Conservation (phyloP, 1,139 yeast species). For the Hemisphaericaspora xylanilytica region DNA sequence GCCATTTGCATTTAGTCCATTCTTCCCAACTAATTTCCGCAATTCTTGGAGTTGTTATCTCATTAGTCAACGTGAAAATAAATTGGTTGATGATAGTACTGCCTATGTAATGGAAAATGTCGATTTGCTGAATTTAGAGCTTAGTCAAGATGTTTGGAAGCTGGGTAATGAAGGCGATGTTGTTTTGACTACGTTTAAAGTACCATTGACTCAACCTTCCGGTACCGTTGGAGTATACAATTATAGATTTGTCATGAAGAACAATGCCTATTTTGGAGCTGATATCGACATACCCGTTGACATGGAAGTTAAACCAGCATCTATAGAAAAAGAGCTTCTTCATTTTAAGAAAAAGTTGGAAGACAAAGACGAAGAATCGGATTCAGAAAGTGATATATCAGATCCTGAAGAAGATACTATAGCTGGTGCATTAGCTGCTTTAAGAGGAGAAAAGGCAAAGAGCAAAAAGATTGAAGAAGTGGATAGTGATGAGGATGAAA, state of each 20-base stretch:
- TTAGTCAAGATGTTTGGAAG: conserved; percentile 48
- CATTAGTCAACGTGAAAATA: conserved; percentile 71
- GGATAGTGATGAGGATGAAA: conserved; percentile 34
- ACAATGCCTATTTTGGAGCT: conserved; percentile 66
- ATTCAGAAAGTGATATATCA: conserved; percentile 54
- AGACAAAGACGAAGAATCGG: conserved; percentile 17
- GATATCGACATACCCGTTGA: conserved; percentile 68
- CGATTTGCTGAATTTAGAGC: conserved; percentile 54
- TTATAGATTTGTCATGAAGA: conserved; percentile 64
- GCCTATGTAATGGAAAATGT: conserved; percentile 56
- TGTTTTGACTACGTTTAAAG: conserved; percentile 65
- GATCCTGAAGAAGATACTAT: conserved; percentile 64
- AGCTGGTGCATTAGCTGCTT: conserved; percentile 63
- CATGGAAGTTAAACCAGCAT: conserved; percentile 58
- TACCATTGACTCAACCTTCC: conserved; percentile 69
- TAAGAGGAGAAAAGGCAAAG: conserved; percentile 53
- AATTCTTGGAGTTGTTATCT: conserved; percentile 69
- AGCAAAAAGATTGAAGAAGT: conserved; percentile 16
- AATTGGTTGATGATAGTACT: conserved; percentile 60
- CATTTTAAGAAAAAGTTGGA: conserved; percentile 17
- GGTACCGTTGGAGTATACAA: conserved; percentile 56
- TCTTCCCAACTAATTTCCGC: conserved; percentile 58
- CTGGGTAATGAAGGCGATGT: conserved; percentile 47
- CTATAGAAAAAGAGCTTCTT: conserved; percentile 22
- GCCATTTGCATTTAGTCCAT: conserved; percentile 68